Percentiles rank a stretch among this genome's conserved stretches.
Conservation (phyloP, 2,329 filamentous ascomycete genomes). For the Helotiales sp. region DNA sequence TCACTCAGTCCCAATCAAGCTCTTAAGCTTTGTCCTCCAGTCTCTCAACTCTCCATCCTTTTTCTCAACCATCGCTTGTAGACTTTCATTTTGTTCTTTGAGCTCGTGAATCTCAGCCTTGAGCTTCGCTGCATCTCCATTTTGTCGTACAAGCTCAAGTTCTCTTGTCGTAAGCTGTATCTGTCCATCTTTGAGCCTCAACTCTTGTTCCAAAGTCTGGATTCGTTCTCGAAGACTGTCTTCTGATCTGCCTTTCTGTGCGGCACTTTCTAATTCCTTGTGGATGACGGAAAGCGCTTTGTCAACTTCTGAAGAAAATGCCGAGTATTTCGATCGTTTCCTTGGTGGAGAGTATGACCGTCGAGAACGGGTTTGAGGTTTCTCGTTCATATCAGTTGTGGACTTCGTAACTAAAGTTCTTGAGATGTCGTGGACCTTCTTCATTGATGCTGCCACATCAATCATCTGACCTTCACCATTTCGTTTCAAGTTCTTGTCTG, state of each 20-base stretch:
- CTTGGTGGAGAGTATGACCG: slow-evolving; percentile 16
- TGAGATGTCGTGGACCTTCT: not conserved
- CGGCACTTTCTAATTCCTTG: slow-evolving; percentile 20
- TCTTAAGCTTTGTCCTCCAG: slow-evolving; percentile 19
- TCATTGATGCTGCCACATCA: not conserved
- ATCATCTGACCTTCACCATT: not conserved
- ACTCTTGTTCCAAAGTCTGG: slow-evolving; percentile 22
- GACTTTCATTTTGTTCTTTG: slow-evolving; percentile 7
- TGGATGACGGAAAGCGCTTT: slow-evolving; percentile 24
- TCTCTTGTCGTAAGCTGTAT: slow-evolving; percentile 10
- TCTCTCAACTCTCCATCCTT: slow-evolving; percentile 23
- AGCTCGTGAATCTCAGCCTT: slow-evolving; percentile 12
- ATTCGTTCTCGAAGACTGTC: slow-evolving; percentile 11
- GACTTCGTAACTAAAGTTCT: not conserved
- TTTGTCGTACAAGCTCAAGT: slow-evolving; percentile 13
- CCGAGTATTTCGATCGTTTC: slow-evolving; percentile 26
- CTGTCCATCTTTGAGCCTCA: slow-evolving; percentile 24
- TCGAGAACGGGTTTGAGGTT: not conserved
- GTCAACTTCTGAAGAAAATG: slow-evolving; percentile 22
- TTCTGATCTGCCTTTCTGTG: slow-evolving; percentile 15
- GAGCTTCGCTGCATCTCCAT: not conserved
- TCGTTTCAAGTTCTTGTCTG: not conserved
- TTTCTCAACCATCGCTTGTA: slow-evolving; percentile 13
- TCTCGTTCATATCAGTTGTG: not conserved
- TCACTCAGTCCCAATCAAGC: slow-evolving; percentile 35